Evolutionary conservation across 257 asterid species (phyloP).

Genomic region (Dorcoceras hygrometricum): DNA sequence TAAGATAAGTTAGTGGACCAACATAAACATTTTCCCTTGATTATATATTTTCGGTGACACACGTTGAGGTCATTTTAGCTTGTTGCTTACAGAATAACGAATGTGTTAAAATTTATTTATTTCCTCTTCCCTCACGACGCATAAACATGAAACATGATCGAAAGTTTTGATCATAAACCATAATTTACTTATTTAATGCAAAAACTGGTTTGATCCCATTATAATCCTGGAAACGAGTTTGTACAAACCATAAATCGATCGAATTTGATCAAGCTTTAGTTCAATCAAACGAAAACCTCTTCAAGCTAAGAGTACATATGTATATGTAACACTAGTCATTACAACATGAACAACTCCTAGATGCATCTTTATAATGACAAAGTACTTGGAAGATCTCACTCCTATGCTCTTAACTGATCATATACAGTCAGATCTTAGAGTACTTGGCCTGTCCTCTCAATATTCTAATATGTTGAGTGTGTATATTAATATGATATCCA

Average conservation of each 20-base stretch:
- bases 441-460: slow-evolving; percentile 45
- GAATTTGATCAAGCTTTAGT: no score
- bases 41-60: no score
- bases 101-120: neutral
- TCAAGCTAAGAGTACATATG: slow-evolving; percentile 16
- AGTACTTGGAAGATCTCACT: slow-evolving; percentile 75
- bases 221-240: no score
- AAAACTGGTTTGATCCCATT: no score
- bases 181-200: no score
- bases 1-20: no score
- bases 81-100: neutral
- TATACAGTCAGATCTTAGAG: slow-evolving; percentile 60
- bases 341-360: neutral
- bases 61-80: no score
- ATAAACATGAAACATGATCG: neutral
- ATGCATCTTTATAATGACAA: slow-evolving; percentile 20
- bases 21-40: no score
- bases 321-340: neutral
- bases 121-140: no score
- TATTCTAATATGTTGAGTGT: neutral
- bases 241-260: no score
- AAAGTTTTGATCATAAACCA: no score
- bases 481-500: neutral
- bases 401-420: slow-evolving; percentile 47
- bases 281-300: neutral